These are phyloP conservation scores for Blumeria hordei DNA, from an alignment of 2,329 filamentous ascomycete genomes.

Conservation along the genomic window DNA sequence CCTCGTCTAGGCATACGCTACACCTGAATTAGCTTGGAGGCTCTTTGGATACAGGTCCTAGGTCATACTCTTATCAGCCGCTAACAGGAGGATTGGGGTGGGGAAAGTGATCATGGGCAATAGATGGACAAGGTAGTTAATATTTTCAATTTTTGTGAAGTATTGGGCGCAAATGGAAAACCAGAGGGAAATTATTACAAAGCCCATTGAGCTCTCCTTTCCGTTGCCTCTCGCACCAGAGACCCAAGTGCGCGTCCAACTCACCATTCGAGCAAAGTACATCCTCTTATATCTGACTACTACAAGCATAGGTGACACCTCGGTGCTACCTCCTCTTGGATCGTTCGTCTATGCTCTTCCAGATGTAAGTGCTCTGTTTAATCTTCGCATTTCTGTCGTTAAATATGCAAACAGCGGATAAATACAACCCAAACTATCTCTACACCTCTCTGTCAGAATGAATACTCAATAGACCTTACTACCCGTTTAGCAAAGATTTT, in stretches of 20 bases:
- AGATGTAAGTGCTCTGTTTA: conserved; percentile 33
- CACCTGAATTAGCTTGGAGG: too few relatives aligned
- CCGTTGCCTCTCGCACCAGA: conserved; percentile 34
- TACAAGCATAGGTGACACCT: conserved; percentile 26
- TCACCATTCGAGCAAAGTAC: conserved; percentile 32
- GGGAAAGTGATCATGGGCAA: too few relatives aligned
- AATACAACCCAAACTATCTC: conserved; percentile 38
- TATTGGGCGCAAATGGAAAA: too few relatives aligned
- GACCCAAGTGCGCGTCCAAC: conserved; percentile 33
- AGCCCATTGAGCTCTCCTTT: conserved; percentile 25
- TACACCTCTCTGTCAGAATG: conserved; percentile 55
- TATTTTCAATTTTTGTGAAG: too few relatives aligned
- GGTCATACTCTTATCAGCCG: too few relatives aligned
- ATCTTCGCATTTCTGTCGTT: background rate
- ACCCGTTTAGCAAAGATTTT: conserved; percentile 64
- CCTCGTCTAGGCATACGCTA: too few relatives aligned
- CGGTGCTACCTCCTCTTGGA: conserved; percentile 35
- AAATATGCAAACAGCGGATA: conserved; percentile 11
- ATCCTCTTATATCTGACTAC: conserved; percentile 38
- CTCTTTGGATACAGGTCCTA: too few relatives aligned
- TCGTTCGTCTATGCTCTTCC: conserved; percentile 89
- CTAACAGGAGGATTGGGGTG: too few relatives aligned
- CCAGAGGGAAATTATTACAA: too few relatives aligned
- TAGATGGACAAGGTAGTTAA: too few relatives aligned
- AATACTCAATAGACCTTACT: conserved; percentile 65